These are phyloP conservation scores for Russula compacta DNA, from an alignment of 768 basidiomycete genomes.

Conservation along the genomic window DNA sequence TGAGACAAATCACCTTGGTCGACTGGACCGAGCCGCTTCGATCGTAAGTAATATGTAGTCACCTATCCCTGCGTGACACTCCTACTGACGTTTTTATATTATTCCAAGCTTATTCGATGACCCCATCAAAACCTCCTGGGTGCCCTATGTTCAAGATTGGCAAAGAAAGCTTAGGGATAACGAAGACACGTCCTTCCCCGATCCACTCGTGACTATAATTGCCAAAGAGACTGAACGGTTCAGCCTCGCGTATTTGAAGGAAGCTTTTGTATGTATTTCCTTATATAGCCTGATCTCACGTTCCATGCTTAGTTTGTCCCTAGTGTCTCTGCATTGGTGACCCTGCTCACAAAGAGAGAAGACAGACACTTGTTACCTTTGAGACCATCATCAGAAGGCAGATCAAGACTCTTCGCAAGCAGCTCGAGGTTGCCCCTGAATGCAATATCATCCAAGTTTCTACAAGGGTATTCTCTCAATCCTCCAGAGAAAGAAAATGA, in stretches of 20 bases:
- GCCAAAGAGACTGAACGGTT: constrained; percentile 55
- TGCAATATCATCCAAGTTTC: not conserved
- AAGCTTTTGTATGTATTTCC: constrained; percentile 60
- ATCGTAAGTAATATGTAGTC: too few species aligned
- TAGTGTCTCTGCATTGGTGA: constrained; percentile 67
- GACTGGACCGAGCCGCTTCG: constrained; percentile 80
- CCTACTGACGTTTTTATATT: not conserved
- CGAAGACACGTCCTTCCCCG: constrained; percentile 55
- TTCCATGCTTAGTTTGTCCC: not conserved
- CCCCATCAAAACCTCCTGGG: constrained; percentile 55
- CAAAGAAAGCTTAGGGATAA: constrained; percentile 61
- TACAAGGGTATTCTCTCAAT: not conserved
- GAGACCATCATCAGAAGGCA: constrained; percentile 46
- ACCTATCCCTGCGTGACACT: not conserved
- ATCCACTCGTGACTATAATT: constrained; percentile 49
- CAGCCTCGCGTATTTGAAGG: constrained; percentile 85
- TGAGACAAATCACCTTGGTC: constrained; percentile 80
- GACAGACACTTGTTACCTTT: constrained; percentile 41
- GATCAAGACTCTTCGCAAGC: constrained; percentile 53
- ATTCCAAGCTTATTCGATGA: constrained; percentile 57
- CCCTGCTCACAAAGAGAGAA: constrained; percentile 43
- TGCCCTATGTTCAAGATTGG: constrained; percentile 70
- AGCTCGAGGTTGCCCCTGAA: constrained; percentile 39
- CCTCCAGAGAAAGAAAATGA: not conserved
- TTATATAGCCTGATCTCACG: not conserved